Base-by-base conservation (phyloP, 495 filamentous ascomycete genomes). In the Sabuloglossum arenarium region DNA sequence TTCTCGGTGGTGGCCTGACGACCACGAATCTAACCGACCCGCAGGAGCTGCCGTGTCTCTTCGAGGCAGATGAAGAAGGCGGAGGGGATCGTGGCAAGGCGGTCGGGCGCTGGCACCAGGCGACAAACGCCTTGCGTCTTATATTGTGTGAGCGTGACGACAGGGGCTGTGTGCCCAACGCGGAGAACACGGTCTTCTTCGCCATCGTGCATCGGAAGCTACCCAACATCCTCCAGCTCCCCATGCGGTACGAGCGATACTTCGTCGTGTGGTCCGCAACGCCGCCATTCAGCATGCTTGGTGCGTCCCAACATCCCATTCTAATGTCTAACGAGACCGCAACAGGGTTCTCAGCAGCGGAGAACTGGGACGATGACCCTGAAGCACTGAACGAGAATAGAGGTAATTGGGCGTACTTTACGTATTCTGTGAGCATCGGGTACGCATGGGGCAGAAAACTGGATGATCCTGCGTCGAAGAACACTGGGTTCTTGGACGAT, bases 271-370 rank as follows among this genome's bases (percentile, higher is more conserved):
- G 68, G 67, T 59, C 61, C 12, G 62, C 68, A 8, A 55, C 34
- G 4, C 60, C 65, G 25, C 68, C 68, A 0, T 70, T 70, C 58
- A 54, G 58, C 27, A 64, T 69, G 61, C 60, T 70, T 10, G 68
- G 60, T 37, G 58, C 70, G 25, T 64, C 61, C 11, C 32, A 61
- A 56, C 65, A 68, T 42, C 68, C 68, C 3, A 54, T 70, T 1
- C 61, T 70, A 16, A 60, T 70, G 57, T 59, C 61, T 19, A 70
- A 70, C 55, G 68, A 70, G 55, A 70, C 68, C 6, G 66, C 63
- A 37, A 57, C 50, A 1, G 68, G 68, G 6, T 70, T 66, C 62
- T 56, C 62, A 10, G 55, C 64, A 19, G 57, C 58, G 0, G 61
- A 70, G 56, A 68, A 63, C 32, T 70, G 68, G 68, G 62, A 65